phyloP scores from a whole-genome alignment of 371 early-diverging fungal species.

The Caulochytrium protostelioides region DNA sequence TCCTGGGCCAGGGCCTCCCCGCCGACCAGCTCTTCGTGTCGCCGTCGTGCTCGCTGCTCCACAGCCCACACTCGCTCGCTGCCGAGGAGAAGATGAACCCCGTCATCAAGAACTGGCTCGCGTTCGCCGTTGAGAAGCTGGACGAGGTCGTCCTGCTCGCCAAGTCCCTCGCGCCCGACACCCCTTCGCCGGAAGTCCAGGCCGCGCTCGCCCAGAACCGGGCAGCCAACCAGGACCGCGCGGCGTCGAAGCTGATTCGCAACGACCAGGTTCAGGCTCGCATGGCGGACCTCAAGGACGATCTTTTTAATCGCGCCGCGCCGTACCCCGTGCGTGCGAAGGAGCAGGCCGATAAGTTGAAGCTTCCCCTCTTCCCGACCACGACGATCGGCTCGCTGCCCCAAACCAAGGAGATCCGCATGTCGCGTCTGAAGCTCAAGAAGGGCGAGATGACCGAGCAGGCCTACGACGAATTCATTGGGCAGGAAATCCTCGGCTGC shows the following conservation, averaged over 20 bases:
- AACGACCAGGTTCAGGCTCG: constrained; percentile 60
- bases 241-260: constrained; percentile 54
- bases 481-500: constrained; percentile 58
- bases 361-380: constrained; percentile 80
- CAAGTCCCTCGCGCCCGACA: constrained; percentile 41
- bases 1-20: constrained; percentile 36
- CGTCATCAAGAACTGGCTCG: constrained; percentile 70
- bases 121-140: constrained; percentile 82
- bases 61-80: constrained; percentile 67
- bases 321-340: constrained; percentile 49
- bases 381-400: constrained; percentile 96
- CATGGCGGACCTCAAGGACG: constrained; percentile 39
- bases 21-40: constrained; percentile 49
- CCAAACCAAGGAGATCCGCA: constrained; percentile 86
- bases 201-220: constrained; percentile 46
- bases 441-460: constrained; percentile 47
- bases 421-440: constrained; percentile 68
- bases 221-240: constrained; percentile 14
- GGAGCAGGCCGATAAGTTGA: constrained; percentile 52
- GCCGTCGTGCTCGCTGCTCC: constrained; percentile 79
- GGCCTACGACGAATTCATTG: constrained; percentile 63
- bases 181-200: constrained; percentile 28
- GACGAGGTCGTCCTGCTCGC: constrained; percentile 52
- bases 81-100: constrained; percentile 57
- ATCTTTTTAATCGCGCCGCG: constrained; percentile 50